Evolutionary conservation across 2,329 filamentous ascomycete genomes (phyloP).

Genomic region (Paecilomyces sp.): DNA sequence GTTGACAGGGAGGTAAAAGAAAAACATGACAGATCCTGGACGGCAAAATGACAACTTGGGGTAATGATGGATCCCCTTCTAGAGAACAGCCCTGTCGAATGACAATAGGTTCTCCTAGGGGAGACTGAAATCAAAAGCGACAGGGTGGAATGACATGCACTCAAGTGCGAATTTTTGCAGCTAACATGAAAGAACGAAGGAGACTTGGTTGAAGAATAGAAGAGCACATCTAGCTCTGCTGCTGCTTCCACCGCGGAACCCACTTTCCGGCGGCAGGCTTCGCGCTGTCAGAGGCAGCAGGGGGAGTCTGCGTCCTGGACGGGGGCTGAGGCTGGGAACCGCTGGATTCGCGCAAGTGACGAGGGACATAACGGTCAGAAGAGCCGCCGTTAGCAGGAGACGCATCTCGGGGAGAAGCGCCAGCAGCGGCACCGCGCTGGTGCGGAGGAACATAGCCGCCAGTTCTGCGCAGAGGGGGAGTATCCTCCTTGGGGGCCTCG

Average conservation of each 20-base stretch:
- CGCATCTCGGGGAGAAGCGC: constrained; percentile 18
- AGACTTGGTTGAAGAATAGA: background rate
- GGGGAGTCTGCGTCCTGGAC: constrained; percentile 11
- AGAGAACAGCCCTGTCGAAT: background rate
- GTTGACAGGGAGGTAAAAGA: background rate
- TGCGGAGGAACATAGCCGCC: constrained; percentile 36
- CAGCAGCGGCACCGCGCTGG: constrained; percentile 25
- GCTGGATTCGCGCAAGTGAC: constrained; percentile 22
- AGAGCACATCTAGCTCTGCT: constrained; percentile 20
- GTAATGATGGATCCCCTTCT: background rate
- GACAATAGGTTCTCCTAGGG: background rate
- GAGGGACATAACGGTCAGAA: constrained; percentile 24
- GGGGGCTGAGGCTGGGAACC: constrained; percentile 17
- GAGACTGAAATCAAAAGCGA: background rate
- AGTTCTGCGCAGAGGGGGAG: constrained; percentile 20
- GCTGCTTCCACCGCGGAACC: constrained; percentile 31
- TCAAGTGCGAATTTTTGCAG: background rate
- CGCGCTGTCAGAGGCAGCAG: constrained; percentile 18
- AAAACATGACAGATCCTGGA: background rate
- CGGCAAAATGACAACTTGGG: background rate
- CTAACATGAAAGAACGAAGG: background rate
- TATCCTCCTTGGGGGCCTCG: constrained; percentile 17
- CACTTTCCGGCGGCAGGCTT: constrained; percentile 22
- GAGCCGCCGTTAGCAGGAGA: constrained; percentile 21
- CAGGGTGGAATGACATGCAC: background rate